Conservation (phyloP, 306 rosid genomes). For the Acacia melanoxylon region DNA sequence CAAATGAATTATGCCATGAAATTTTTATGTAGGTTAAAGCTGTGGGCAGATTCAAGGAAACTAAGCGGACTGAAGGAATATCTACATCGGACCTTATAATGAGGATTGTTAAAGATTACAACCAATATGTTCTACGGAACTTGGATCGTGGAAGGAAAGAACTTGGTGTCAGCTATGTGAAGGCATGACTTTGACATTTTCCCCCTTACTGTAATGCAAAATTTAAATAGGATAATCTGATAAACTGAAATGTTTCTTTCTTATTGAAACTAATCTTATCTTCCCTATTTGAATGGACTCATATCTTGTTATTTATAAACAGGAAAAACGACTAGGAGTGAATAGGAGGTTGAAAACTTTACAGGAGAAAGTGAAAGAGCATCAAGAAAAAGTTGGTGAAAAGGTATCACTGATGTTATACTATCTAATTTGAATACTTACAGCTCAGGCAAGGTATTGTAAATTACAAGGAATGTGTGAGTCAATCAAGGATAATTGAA, state of each 20-base stretch:
- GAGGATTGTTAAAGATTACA: conserved; percentile 98
- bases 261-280: conserved; percentile 12
- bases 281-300: conserved; percentile 17
- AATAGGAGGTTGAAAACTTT: conserved; percentile 87
- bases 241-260: conserved; percentile 14
- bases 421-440: conserved; percentile 2
- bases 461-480: conserved; percentile 17
- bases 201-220: not conserved
- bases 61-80: conserved; percentile 90
- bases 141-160: conserved; percentile 98
- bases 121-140: conserved; percentile 93
- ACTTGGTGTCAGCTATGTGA: conserved; percentile 97
- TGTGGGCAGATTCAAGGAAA: conserved; percentile 89
- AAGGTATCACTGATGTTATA: conserved; percentile 48
- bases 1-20: conserved; percentile 1
- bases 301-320: conserved; percentile 22
- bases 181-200: conserved; percentile 55
- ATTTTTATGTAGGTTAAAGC: conserved; percentile 68
- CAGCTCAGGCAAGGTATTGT: not conserved
- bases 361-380: conserved; percentile 98
- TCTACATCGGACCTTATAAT: conserved; percentile 94
- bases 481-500: not conserved
- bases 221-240: not conserved
- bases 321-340: conserved; percentile 94
- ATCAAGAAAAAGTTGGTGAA: conserved; percentile 91